Evolutionary conservation across 495 filamentous ascomycete genomes (phyloP), one percentile per base, ranked within the genome.

Genomic region (Penicillium dipodomyicola): DNA sequence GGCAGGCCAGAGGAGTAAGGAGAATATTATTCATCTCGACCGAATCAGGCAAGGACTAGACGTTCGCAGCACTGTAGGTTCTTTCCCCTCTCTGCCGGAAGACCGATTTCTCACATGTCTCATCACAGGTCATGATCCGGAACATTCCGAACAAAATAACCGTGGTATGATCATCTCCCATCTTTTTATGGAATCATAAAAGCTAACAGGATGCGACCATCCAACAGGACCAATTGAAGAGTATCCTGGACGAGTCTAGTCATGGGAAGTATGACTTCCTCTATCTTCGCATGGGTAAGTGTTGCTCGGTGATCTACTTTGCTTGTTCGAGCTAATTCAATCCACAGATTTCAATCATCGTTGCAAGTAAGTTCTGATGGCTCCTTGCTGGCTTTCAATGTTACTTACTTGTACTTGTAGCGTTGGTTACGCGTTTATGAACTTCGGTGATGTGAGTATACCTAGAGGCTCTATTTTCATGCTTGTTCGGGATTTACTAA

Each of bases 371-470:
- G 42, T 52, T 17, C 9, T n/a, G 20, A n/a, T 32, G 32, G 27
- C 14, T 51, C n/a, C 14, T 17, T 20, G 23, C 25, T 52, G 29
- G 4, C 17, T 12, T 42, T 45, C 19, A 5, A 11, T 12, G 6
- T 22, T 33, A 40, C 55, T 42, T 48, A 50, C 52, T 62, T 77
- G 67, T 74, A 41, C 59, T 61, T 50, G 15, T 59, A 97, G 92
- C 71, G 94, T 98, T 55, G 94, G 94, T 55, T 98, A 98, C 77
- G 94, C 92, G 0, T 98, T 98, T 74, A 90, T 98, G 72, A 97
- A 98, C 68, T 96, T 98, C 65, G 83, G 83, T 44, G 84, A 91
- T 69, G 87, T 92, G 64, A 81, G 84, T 76, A 5, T 15, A n/a
- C 14, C 23, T 49, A 3, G n/a, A 30, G 4, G 4, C 0, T 37